Base-by-base conservation (phyloP, 2,329 filamentous ascomycete genomes). In the Zelopaecilomyces penicillatus region DNA sequence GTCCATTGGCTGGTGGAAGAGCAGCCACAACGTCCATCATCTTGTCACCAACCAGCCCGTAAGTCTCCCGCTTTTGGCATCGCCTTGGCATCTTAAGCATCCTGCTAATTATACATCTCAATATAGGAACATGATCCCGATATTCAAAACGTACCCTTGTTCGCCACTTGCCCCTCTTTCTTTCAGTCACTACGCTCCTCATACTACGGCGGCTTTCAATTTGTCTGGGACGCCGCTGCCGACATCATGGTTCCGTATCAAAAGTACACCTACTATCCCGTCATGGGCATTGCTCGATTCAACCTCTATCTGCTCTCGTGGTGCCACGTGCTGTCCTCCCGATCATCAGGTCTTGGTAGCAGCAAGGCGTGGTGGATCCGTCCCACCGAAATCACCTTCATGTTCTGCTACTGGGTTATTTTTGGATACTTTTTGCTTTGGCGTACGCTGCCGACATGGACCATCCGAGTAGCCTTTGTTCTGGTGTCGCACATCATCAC, bases 1-100 rank as follows among this genome's bases (percentile, higher is more conserved):
- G 31, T 95, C 88, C 28, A 68, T 95, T 43, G 87, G 91, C 37
- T 98, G 93, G 93, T 98, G 93, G 91, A 97, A 97, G 67, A 77
- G 81, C 50, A 96, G 82, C 61, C 91, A 97, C 65, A 97, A 97
- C 59, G 89, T 96, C 6, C 91, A 97, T 61, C 91, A 97, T 59
- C 89, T 97, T 54, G 85, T 97, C 42, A 97, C 93, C 12, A 97
- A 97, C 63, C 85, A 85, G 37, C 87, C 90, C 10, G 93, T 48
- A 29, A 42, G 46, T 42, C 12, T 28, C 28, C 19, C 35, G n/a
- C 10, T n/a, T 4, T 28, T 10, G 6, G 2, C 2, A 5, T 10
- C 6, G 3, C 8, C 32, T 9, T 12, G 30, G 4, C 27, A 28
- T 9, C 2, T 4, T 32, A n/a, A 12, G 11, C 11, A 27, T 10